Percentiles rank a stretch among this genome's conserved stretches.
These are phyloP conservation scores for Chrysosporium queenslandicum DNA, from an alignment of 2,329 filamentous ascomycete species.

Conservation along the genomic window DNA sequence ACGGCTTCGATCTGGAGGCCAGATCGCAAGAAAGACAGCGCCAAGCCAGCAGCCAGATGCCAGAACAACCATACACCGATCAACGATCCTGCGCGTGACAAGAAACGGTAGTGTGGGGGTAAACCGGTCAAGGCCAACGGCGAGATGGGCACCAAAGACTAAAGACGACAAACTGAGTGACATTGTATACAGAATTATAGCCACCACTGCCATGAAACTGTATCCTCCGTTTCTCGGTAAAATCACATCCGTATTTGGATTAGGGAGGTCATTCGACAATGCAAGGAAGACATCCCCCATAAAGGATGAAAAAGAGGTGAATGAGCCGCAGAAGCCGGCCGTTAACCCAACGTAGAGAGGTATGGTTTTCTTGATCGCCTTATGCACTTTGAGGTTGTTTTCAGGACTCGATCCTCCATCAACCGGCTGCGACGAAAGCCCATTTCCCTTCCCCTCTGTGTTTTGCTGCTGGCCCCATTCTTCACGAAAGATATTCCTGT, in stretches of 20 bases:
- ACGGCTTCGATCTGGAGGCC: constrained; percentile 51
- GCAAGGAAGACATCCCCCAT: constrained; percentile 71
- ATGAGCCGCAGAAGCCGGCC: constrained; percentile 79
- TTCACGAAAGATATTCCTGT: constrained; percentile 61
- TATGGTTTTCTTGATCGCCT: constrained; percentile 67
- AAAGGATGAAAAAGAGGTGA: constrained; percentile 83
- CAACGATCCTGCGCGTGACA: constrained; percentile 51
- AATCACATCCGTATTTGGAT: constrained; percentile 42
- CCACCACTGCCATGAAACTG: constrained; percentile 70
- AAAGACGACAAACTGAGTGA: constrained; percentile 60
- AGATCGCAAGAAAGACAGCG: constrained; percentile 59
- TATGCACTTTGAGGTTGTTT: constrained; percentile 43
- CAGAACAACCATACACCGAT: constrained; percentile 54
- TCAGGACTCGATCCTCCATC: constrained; percentile 25
- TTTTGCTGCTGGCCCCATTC: constrained; percentile 46
- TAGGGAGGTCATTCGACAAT: constrained; percentile 60
- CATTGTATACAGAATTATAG: constrained; percentile 63
- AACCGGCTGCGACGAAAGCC: not conserved
- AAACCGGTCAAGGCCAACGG: constrained; percentile 48
- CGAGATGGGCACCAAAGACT: constrained; percentile 63
- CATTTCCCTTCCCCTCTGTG: not conserved
- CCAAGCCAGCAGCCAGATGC: constrained; percentile 69
- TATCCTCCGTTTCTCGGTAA: constrained; percentile 58
- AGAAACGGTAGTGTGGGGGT: constrained; percentile 52
- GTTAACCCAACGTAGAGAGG: constrained; percentile 79